A percentile compares a stretch with the other conserved stretches of the same genome.
These are phyloP conservation scores for Asparagopsis taxiformis DNA, from an alignment of 31 red algal species.

Conservation along the genomic window DNA sequence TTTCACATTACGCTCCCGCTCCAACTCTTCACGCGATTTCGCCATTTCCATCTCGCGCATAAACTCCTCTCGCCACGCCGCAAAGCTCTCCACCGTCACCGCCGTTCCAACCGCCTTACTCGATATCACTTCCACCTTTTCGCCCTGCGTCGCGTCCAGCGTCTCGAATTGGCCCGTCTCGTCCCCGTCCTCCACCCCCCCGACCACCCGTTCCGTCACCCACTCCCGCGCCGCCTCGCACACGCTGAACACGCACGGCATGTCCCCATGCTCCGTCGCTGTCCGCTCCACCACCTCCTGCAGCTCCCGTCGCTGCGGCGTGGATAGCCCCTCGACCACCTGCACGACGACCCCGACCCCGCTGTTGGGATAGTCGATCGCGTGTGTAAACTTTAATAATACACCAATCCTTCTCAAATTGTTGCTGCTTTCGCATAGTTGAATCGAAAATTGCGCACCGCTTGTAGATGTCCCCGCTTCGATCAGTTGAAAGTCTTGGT, in stretches of 20 bases:
- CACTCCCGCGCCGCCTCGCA: slow-evolving; percentile 54
- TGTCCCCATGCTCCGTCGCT: slow-evolving; percentile 29
- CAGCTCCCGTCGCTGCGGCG: slow-evolving; percentile 30
- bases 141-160: slow-evolving; percentile 33
- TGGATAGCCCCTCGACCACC: slow-evolving; percentile 34
- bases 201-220: slow-evolving; percentile 44
- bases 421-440: slow-evolving; percentile 37
- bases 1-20: slow-evolving; percentile 32
- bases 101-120: slow-evolving; percentile 71
- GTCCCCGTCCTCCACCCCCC: slow-evolving; percentile 9
- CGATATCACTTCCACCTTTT: slow-evolving; percentile 54
- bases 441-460: slow-evolving; percentile 48
- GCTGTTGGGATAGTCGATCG: slow-evolving; percentile 37
- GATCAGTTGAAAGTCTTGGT: slow-evolving; percentile 19
- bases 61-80: slow-evolving; percentile 46
- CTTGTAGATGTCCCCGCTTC: background rate
- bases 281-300: slow-evolving; percentile 18
- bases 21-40: slow-evolving; percentile 10
- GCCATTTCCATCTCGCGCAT: slow-evolving; percentile 31
- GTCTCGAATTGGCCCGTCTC: slow-evolving; percentile 39
- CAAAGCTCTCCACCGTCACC: slow-evolving; percentile 67
- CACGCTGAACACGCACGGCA: slow-evolving; percentile 39
- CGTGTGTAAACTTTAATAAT: slow-evolving; percentile 33
- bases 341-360: slow-evolving; percentile 27
- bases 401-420: too few relatives aligned